Evolutionary conservation across 2,329 filamentous ascomycete genomes (phyloP).

Genomic region (Ascochyta viciae-villosae): DNA sequence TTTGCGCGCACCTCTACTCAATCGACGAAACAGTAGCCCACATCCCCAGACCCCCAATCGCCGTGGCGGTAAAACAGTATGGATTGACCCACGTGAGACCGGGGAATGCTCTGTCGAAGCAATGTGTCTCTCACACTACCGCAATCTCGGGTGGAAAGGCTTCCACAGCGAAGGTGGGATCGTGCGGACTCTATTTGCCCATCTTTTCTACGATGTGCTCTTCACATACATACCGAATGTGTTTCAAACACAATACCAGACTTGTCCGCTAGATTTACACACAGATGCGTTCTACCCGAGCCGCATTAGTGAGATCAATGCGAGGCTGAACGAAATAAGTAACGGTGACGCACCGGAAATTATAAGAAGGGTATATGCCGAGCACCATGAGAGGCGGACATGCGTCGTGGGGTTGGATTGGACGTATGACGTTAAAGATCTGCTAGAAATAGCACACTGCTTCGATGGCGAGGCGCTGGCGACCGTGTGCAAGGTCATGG

Average conservation of each 20-base stretch:
- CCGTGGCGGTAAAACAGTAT: constrained; percentile 76
- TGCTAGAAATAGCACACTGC: constrained; percentile 78
- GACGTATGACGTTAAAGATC: constrained; percentile 80
- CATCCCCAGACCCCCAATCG: constrained; percentile 44
- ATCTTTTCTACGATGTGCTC: constrained; percentile 91
- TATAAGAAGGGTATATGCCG: constrained; percentile 71
- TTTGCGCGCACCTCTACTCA: constrained; percentile 59
- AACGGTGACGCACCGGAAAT: constrained; percentile 78
- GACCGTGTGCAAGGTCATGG: constrained; percentile 89
- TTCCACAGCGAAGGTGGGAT: constrained; percentile 94
- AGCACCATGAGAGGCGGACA: constrained; percentile 73
- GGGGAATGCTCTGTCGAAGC: constrained; percentile 87
- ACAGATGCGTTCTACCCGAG: constrained; percentile 91
- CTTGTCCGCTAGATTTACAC: constrained; percentile 88
- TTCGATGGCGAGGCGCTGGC: constrained; percentile 83
- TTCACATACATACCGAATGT: constrained; percentile 96
- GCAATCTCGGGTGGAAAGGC: constrained; percentile 85
- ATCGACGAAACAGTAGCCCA: constrained; percentile 39
- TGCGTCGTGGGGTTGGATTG: constrained; percentile 93
- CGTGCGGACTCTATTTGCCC: constrained; percentile 80
- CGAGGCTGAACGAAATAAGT: constrained; percentile 81
- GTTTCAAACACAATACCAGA: constrained; percentile 95
- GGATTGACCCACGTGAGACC: constrained; percentile 79
- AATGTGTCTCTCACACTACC: constrained; percentile 91
- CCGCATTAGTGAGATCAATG: constrained; percentile 88